Evolutionary conservation across 2,329 filamentous ascomycete genomes (phyloP).

Genomic region (Dactylonectria estremocensis): DNA sequence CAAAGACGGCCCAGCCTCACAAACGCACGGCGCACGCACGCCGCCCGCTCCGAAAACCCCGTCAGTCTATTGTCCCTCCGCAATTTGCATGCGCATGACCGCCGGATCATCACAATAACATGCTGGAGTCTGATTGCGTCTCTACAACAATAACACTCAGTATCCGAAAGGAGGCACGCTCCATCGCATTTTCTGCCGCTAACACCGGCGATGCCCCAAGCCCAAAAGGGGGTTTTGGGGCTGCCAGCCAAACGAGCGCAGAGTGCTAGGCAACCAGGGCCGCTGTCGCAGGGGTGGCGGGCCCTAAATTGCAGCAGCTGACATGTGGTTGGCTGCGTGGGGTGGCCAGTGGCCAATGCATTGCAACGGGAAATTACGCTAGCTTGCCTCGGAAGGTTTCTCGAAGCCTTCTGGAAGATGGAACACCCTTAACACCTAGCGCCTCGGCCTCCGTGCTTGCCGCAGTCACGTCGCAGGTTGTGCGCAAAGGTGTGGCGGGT

Average conservation of each 20-base stretch:
- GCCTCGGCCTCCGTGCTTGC: slow-evolving; percentile 27
- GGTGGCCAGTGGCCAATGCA: slow-evolving; percentile 46
- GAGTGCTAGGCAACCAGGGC: slow-evolving; percentile 16
- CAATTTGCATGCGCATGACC: slow-evolving; percentile 32
- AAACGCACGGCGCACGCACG: not conserved
- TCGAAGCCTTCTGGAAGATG: slow-evolving; percentile 53
- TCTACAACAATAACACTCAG: slow-evolving; percentile 1
- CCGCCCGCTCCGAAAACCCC: not conserved
- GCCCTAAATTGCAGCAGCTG: slow-evolving; percentile 19
- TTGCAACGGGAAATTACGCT: slow-evolving; percentile 50
- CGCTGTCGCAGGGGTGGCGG: slow-evolving; percentile 29
- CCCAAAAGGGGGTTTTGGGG: slow-evolving; percentile 30
- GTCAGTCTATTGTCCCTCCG: not conserved
- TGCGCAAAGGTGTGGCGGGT: slow-evolving; percentile 5
- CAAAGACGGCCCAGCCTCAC: slow-evolving; percentile 7
- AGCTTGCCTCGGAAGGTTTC: slow-evolving; percentile 54
- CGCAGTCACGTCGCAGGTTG: slow-evolving; percentile 33
- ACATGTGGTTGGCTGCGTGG: slow-evolving; percentile 48
- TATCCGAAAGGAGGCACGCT: slow-evolving; percentile 21
- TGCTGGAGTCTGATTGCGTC: not conserved
- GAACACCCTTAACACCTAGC: slow-evolving; percentile 14
- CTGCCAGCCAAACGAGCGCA: slow-evolving; percentile 25
- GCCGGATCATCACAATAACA: slow-evolving; percentile 33
- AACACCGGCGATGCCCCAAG: slow-evolving; percentile 23
- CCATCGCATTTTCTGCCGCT: slow-evolving; percentile 33